Evolutionary conservation across 1,139 yeast genomes (phyloP), one percentile per base, ranked within the genome.

Genomic region (Lodderomyces pseudojiufengensis): DNA sequence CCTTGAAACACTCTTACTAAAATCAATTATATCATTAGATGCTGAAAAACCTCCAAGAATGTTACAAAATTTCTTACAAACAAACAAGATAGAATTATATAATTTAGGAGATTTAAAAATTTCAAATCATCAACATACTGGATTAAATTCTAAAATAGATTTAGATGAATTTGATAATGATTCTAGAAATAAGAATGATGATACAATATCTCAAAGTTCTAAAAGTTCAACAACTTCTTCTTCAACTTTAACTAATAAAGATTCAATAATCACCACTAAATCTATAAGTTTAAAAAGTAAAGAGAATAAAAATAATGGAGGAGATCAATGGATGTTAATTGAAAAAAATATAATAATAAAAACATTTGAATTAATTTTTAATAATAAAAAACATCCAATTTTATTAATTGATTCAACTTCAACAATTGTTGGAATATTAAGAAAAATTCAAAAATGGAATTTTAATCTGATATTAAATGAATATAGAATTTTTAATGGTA

Each of bases 401-500:
- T 61, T 92, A 27, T 59, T 92, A 11, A 79, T 92, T 22, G 97
- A 92, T 53, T 76, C 84, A 36, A 80, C 92, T 2, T 82, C 85
- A 39, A 78, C 94, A 3, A 70, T 90, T 21, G 76, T 87, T 5
- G 96, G 97, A 1, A 68, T 88, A 2, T 61, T 92, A 24, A 65
- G 98, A 37, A 81, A 83, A 54, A 69, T 88, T 25, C 95, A 86
- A 57, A 84, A 84, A 57, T 90, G 97, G 97, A 82, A 80, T 47
- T 84, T 84, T 53, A 80, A 88, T 25, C 80, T 94, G 16, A 79
- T 90, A 8, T 75, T 88, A 22, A 84, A 83, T 46, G 97, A 92
- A 56, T 92, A 86, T 59, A 67, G 95, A 33, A 72, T 84, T 7
- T 85, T 79, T 57, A 72, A 87, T 2, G 73, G 73, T 1, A 58